These are phyloP conservation scores for Mortierella antarctica DNA, from an alignment of 192 early-diverging fungal species.

Conservation along the genomic window DNA sequence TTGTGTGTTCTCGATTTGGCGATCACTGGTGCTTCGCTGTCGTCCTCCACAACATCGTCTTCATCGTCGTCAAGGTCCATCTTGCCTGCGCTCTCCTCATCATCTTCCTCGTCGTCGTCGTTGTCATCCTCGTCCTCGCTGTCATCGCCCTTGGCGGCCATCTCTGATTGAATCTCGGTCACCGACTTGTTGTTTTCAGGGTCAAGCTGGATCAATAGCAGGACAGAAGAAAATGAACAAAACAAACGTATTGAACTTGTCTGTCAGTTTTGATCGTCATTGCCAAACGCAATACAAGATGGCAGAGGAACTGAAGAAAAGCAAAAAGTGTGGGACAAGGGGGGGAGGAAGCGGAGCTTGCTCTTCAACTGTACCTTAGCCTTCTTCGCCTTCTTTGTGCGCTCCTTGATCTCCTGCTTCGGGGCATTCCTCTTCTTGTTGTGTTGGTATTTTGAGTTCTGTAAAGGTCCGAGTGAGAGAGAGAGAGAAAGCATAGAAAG, in stretches of 20 bases:
- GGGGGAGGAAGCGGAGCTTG: not conserved
- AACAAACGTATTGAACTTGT: not conserved
- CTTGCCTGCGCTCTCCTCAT: slow-evolving; percentile 41
- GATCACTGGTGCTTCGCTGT: slow-evolving; percentile 40
- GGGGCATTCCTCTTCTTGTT: slow-evolving; percentile 86
- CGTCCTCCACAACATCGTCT: slow-evolving; percentile 51
- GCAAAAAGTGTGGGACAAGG: not conserved
- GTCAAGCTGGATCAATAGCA: slow-evolving; percentile 69
- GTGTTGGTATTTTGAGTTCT: slow-evolving; percentile 71
- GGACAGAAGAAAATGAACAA: not conserved
- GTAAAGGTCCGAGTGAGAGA: not conserved
- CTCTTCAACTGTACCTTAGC: slow-evolving; percentile 70
- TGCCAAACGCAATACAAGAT: not conserved
- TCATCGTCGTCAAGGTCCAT: slow-evolving; percentile 39
- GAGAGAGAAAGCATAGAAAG: not conserved
- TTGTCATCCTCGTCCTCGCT: slow-evolving; percentile 43
- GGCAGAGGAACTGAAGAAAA: not conserved
- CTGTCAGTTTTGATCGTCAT: slow-evolving; percentile 15
- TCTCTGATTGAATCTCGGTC: slow-evolving; percentile 68
- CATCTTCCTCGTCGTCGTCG: slow-evolving; percentile 37
- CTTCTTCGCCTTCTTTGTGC: slow-evolving; percentile 84
- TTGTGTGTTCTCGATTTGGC: slow-evolving; percentile 37
- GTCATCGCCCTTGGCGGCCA: slow-evolving; percentile 53
- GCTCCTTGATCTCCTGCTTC: slow-evolving; percentile 83
- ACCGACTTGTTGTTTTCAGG: slow-evolving; percentile 82